A percentile compares a stretch with the other conserved stretches of the same genome.
These are phyloP conservation scores for Panus rudis DNA, from an alignment of 768 basidiomycete genomes.

Conservation along the genomic window DNA sequence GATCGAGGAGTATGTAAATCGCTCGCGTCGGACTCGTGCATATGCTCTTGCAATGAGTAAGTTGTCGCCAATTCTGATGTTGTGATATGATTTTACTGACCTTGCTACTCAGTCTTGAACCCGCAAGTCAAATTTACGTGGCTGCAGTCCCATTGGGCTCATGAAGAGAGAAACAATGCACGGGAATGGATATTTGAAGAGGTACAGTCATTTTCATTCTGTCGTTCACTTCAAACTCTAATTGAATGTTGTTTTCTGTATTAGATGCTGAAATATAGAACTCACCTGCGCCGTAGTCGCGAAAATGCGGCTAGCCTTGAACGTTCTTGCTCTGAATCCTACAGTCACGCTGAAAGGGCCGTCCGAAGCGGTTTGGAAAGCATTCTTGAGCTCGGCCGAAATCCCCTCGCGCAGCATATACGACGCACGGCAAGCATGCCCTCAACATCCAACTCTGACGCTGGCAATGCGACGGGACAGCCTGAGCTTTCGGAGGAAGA, in stretches of 20 bases:
- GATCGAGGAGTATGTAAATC: slow-evolving; percentile 8
- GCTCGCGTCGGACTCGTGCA: not conserved
- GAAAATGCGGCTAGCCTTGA: too few species aligned
- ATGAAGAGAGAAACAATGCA: not conserved
- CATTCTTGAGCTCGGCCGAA: too few species aligned
- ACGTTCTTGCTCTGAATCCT: too few species aligned
- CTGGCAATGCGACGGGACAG: not conserved
- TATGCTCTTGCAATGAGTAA: slow-evolving; percentile 11
- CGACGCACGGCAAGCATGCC: not conserved
- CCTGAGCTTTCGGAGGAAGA: not conserved
- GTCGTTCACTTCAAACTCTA: not conserved
- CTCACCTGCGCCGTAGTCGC: too few species aligned
- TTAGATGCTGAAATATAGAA: too few species aligned
- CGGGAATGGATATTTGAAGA: slow-evolving; percentile 3
- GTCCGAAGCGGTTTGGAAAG: too few species aligned
- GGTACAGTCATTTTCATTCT: not conserved
- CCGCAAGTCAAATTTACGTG: slow-evolving; percentile 6
- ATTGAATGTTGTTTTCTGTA: too few species aligned
- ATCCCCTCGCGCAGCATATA: too few species aligned
- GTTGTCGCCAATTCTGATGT: not conserved
- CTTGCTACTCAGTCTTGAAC: slow-evolving; percentile 3
- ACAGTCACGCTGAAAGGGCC: too few species aligned
- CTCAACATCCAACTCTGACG: not conserved
- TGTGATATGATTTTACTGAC: not conserved
- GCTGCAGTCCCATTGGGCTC: slow-evolving; percentile 3